These are phyloP conservation scores for Pterocarpus santalinus DNA, from an alignment of 306 rosid genomes.

Conservation along the genomic window DNA sequence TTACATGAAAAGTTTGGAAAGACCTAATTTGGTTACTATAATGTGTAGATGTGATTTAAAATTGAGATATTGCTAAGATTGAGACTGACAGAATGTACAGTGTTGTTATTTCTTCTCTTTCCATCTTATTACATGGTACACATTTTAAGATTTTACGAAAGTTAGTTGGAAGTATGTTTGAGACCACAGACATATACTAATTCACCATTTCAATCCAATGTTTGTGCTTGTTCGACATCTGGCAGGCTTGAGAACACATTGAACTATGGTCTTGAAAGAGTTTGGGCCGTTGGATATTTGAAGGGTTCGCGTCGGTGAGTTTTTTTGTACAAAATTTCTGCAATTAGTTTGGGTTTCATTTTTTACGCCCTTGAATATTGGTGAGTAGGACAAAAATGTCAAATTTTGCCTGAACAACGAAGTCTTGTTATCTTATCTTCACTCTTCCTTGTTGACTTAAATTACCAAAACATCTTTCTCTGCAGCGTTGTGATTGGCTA, in stretches of 20 bases:
- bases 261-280: constrained; percentile 97
- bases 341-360: constrained; percentile 23
- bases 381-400: constrained; percentile 25
- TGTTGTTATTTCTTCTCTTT: constrained; percentile 27
- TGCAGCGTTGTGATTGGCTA: constrained; percentile 95
- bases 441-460: constrained; percentile 10
- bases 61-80: constrained; percentile 37
- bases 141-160: constrained; percentile 9
- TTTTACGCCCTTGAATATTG: background rate
- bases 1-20: constrained; percentile 22
- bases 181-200: background rate
- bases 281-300: constrained; percentile 98
- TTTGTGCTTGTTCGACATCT: constrained; percentile 44
- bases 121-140: constrained; percentile 3
- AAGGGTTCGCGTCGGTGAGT: constrained; percentile 93
- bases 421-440: constrained; percentile 27
- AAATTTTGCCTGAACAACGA: constrained; percentile 35
- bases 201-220: constrained; percentile 11
- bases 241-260: constrained; percentile 95
- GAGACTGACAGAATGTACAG: constrained; percentile 21
- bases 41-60: constrained; percentile 22
- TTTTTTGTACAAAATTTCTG: constrained; percentile 3
- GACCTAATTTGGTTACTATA: constrained; percentile 28
- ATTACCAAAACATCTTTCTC: constrained; percentile 32
- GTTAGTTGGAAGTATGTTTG: constrained; percentile 21